Percentiles rank a stretch among this genome's conserved stretches.
phyloP scores from a whole-genome alignment of 2,329 filamentous ascomycete genomes.

The Torrubiella hemipterigena region DNA sequence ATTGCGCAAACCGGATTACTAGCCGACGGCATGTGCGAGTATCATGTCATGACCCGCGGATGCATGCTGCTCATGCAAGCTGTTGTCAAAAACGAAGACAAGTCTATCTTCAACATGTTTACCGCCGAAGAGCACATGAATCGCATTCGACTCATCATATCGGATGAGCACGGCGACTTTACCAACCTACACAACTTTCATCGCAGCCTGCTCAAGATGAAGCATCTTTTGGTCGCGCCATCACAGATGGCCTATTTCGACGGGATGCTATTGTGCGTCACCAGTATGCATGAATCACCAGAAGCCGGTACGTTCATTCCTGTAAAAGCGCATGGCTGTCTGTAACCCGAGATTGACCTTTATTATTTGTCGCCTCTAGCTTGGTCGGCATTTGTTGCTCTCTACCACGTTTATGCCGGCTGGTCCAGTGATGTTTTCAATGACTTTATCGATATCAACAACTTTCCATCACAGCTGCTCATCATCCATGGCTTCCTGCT shows the following conservation, averaged over 20 bases:
- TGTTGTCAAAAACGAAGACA: slow-evolving; percentile 10
- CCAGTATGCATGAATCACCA: slow-evolving; percentile 7
- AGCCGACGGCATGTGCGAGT: slow-evolving; percentile 24
- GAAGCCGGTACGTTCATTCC: slow-evolving; percentile 8
- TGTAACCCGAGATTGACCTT: background rate
- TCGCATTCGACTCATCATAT: slow-evolving; percentile 9
- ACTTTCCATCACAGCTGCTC: slow-evolving; percentile 19
- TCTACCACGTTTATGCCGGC: slow-evolving; percentile 11
- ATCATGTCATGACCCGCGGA: slow-evolving; percentile 21
- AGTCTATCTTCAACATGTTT: slow-evolving; percentile 13
- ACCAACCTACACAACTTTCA: slow-evolving; percentile 10
- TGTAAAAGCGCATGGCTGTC: too few relatives aligned
- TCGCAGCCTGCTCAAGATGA: slow-evolving; percentile 8
- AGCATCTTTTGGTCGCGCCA: slow-evolving; percentile 8
- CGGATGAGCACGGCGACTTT: slow-evolving; percentile 12
- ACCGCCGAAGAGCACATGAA: slow-evolving; percentile 14
- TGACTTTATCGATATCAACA: slow-evolving; percentile 16
- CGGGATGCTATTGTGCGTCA: slow-evolving; percentile 8
- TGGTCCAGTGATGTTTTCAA: slow-evolving; percentile 17
- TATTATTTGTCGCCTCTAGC: slow-evolving; percentile 6
- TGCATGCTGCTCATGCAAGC: slow-evolving; percentile 11
- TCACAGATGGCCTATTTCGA: slow-evolving; percentile 10
- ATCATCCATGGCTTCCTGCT: slow-evolving; percentile 23
- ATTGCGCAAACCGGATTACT: slow-evolving; percentile 22
- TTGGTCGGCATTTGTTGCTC: slow-evolving; percentile 10